Conservation (phyloP, 306 rosid species). For the Casuarina cunninghamiana region DNA sequence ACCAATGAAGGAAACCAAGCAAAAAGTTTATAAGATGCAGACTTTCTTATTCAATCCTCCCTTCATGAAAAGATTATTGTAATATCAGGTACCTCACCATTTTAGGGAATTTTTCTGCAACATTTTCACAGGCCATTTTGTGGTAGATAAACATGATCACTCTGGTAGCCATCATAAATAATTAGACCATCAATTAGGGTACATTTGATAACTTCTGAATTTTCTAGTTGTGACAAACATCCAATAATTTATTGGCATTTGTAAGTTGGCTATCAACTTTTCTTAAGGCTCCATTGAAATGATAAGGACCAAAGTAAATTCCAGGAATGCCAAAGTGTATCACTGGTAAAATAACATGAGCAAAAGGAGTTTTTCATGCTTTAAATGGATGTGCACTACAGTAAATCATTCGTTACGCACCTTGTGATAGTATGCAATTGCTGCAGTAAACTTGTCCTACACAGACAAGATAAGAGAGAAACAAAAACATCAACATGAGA, state of each 20-base stretch:
- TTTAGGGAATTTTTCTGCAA: not conserved
- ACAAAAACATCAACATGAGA: conserved; percentile 19
- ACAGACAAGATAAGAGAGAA: conserved; percentile 25
- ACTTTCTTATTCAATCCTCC: not conserved
- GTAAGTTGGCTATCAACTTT: not conserved
- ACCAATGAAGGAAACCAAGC: conserved; percentile 7
- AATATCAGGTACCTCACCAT: not conserved
- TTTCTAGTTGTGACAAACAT: not conserved
- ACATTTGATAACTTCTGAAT: not conserved
- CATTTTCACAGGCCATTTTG: not conserved
- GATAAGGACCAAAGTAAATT: not conserved
- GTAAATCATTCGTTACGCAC: conserved; percentile 45
- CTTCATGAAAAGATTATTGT: not conserved
- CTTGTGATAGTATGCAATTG: conserved; percentile 80
- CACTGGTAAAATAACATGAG: not conserved
- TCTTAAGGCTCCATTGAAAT: not conserved
- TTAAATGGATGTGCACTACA: not conserved
- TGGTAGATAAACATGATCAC: not conserved
- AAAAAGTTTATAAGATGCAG: not conserved
- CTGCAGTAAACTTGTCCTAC: conserved; percentile 79
- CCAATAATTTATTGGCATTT: not conserved
- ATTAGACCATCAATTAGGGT: not conserved
- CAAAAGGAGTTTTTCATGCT: not conserved
- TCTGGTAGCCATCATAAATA: not conserved
- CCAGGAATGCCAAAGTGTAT: not conserved